Base-by-base conservation (phyloP, 768 basidiomycete genomes). In the Tricholoma terreum region DNA sequence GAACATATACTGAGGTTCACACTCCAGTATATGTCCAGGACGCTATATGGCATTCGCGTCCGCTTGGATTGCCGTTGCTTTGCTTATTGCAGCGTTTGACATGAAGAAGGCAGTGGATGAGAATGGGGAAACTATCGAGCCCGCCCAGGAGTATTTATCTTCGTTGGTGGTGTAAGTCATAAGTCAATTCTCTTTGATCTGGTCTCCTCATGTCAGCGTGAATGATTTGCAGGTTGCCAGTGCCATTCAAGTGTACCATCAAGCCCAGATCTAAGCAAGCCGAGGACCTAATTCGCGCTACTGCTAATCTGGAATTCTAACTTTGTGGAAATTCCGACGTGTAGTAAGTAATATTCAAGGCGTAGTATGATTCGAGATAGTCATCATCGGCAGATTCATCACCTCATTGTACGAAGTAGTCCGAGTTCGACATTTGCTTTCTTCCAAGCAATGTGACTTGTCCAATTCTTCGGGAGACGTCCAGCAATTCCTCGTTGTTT, bases 231-330 rank as follows among this genome's bases (percentile, higher is more conserved):
- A 62, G 58, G 30, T 31, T 46, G 34, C 61, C 61, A 42, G 17
- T 36, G 6, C 58, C 55, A 14, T 58, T 59, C 52, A 59, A 58
- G 40, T 59, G 55, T 46, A 42, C 54, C 31, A 58, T 61, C 27
- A 53, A 49, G 43, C 58, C 58, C n/a, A 56, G 61, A 45, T 57
- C 61, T 38, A 38, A 36, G 51, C 36, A 52, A 40, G 27, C 40
- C 27, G 51, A 52, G 51, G 10, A 4, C 19, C 36, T 52, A 4
- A 52, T 52, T 30, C 36, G 34, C 22, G 19, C 51, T 38, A 52
- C 51, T 24, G 42, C 42, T 22, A 45, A 14, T 45, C 22, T 45
- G 9, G 43, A 45, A 45, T 24, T 24, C 22, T 45, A 24, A 45
- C 40, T 42, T 42, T 7, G 17, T 8, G 10, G n/a, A n/a, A n/a